Base-by-base conservation (phyloP, 371 early-diverging fungal species). In the Syncephalis fuscata region DNA sequence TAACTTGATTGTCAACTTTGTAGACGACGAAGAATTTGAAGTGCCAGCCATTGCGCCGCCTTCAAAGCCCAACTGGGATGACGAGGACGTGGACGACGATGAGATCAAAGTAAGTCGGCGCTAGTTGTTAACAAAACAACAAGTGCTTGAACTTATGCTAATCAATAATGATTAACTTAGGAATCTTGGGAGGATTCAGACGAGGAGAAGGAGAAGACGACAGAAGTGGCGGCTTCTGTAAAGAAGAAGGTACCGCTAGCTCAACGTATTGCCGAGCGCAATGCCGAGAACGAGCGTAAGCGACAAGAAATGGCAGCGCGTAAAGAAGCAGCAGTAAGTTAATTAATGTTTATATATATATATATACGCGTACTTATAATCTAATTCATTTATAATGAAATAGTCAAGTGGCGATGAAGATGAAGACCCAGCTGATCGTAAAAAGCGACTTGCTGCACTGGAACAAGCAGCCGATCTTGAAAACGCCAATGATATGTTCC, bases 401-500 rank as follows among this genome's bases (percentile, higher is more conserved):
- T 55, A 44, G 50, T 17, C 36, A 55, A 43, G 50, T 46, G 63
- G 50, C 11, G 53, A 60, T 42, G 61, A 64, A 45, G 48, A 56
- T 37, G 63, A 55, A 44, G 60, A 51, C 9, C 16, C 43, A 3
- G 26, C 24, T 14, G 46, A 16, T 15, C 45, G 46, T 9, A 26
- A 44, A 45, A 24, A 62, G 60, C 21, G 56, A 57, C 53, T 48
- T 39, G 37, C 19, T 17, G 80, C 81, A 52, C 74, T 78, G 1
- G 74, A 82, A 43, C 74, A 78, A 52, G 84, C 85, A 48, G 68
- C 87, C 37, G 95, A 94, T 64, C 53, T 87, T 55, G 72, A 80
- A 53, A 85, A 80, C 56, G 82, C 91, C 21, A 76, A 77, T 25
- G 88, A 85, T 48, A 70, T 92, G 50, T 89, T 94, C 59, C 69